Evolutionary conservation across 2,329 filamentous ascomycete species (phyloP), one percentile per base, ranked within the genome.

Genomic region (Thermoascus crustaceus): DNA sequence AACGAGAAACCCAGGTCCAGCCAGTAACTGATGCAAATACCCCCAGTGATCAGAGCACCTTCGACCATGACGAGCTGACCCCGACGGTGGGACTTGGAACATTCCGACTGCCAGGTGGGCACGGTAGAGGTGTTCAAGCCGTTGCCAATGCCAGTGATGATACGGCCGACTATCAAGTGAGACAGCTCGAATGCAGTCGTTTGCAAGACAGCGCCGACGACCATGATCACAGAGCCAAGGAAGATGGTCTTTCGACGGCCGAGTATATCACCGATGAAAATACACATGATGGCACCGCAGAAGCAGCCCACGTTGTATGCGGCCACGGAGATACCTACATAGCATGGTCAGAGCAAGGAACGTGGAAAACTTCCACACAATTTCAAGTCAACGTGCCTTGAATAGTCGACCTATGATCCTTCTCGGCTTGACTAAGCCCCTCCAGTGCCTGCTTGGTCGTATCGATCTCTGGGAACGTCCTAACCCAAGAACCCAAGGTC

Each of bases 401-500:
- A 33, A 57, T 54, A 27, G 57, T 60, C 1, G 58, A 60, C 24
- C 53, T 50, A n/a, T 48, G 44, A 32, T 44, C 52, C 23, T 48
- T 43, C 23, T 45, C 35, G 6, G 43, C 20, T 1, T 14, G 0
- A 3, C 32, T 36, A 37, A 55, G 35, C 5, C 41, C 43, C 0
- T 47, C 26, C 5, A 36, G 50, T 54, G 22, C 44, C 40, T 1
- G 53, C 50, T 59, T 53, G 8, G 62, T 53, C 4, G 72, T 66
- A 49, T 76, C 69, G 42, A 76, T 73, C 23, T 64, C 52, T 0
- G 73, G 75, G 44, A 78, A 78, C 10, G 63, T 58, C 2, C 56
- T 48, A 2, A 76, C 63, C 47, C 83, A 85, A 7, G 70, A 69
- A 13, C 71, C 61, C 49, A 88, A 71, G 3, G 81, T 85, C 38